Evolutionary conservation across 768 basidiomycete species (phyloP), one percentile per base, ranked within the genome.

Genomic region (Auriscalpium vulgare): DNA sequence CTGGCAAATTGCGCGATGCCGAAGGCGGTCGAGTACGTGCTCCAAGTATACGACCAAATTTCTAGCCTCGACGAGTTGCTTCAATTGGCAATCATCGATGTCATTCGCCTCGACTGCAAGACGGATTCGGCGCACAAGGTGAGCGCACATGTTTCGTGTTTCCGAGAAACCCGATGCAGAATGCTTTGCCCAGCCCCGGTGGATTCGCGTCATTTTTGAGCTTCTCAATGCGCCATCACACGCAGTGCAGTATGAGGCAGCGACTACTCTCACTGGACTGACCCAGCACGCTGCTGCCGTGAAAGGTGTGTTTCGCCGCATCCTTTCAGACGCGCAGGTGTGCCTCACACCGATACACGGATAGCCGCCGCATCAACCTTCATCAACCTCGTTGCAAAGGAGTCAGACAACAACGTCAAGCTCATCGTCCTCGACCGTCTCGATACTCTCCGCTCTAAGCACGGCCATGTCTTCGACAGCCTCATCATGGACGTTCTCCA

Each of bases 381-480:
- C 60, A 91, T 97, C 64, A 88, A 83, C 61, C 82, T 98, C 47
- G 85, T 94, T 57, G 78, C 88, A 69, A 95, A 95, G 72, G 95
- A 98, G 71, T 92, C 94, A 1, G 95, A 98, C 74, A 99, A 98
- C 73, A 99, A 99, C 64, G 95, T 97, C 70, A 98, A 97, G 71
- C 81, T 97, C 47, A 98, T 98, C 57, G 95, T 98, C 16, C 78
- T 99, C 23, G 91, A 95, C 66, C 85, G 97, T 47, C 79, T 99
- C 37, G 91, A 97, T 54, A 72, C 71, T 37, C 77, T 99, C 19
- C 82, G 91, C 46, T 75, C 83, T 5, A 91, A 86, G 65, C 94
- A 97, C 69, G 94, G 91, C 16, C 84, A 84, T 63, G 84, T 97
- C 38, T 74, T 98, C 43, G 94, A 98, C 66, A 79, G 84, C 11